These are phyloP conservation scores for Neurospora sp. DNA, from an alignment of 495 filamentous ascomycete genomes.

Conservation along the genomic window DNA sequence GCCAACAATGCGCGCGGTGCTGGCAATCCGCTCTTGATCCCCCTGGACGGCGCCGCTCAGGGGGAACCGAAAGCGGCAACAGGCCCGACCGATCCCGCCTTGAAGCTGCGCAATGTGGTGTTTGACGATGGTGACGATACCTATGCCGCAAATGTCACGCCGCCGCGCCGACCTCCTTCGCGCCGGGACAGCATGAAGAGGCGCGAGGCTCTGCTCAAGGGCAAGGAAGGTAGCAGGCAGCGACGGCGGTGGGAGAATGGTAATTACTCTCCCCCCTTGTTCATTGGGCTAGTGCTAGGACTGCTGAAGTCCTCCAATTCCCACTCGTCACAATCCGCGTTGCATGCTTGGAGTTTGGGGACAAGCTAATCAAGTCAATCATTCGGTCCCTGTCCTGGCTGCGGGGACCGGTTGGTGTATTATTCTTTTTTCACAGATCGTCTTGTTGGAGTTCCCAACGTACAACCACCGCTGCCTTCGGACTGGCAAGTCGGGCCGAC, in stretches of 20 bases:
- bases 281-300: neutral
- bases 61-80: neutral
- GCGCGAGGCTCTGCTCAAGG: conserved; percentile 74
- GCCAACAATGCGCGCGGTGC: conserved; percentile 34
- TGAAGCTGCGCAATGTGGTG: conserved; percentile 15
- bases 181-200: conserved; percentile 35
- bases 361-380: neutral
- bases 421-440: conserved; percentile 49
- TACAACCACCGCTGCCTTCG: conserved; percentile 62
- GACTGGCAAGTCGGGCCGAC: conserved; percentile 80
- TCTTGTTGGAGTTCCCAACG: conserved; percentile 78
- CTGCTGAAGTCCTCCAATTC: neutral
- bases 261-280: conserved; percentile 25
- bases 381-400: neutral
- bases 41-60: conserved; percentile 26
- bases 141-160: conserved; percentile 13
- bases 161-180: conserved; percentile 26
- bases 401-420: neutral
- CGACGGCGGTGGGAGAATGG: conserved; percentile 94
- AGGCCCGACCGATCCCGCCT: neutral
- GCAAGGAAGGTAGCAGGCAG: conserved; percentile 83
- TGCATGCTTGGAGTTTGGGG: neutral
- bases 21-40: conserved; percentile 35
- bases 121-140: conserved; percentile 3
- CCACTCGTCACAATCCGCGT: neutral